A percentile compares a stretch with the other conserved stretches of the same genome.
Conservation (phyloP, 768 basidiomycete species). For the Stropharia rugosoannulata region DNA sequence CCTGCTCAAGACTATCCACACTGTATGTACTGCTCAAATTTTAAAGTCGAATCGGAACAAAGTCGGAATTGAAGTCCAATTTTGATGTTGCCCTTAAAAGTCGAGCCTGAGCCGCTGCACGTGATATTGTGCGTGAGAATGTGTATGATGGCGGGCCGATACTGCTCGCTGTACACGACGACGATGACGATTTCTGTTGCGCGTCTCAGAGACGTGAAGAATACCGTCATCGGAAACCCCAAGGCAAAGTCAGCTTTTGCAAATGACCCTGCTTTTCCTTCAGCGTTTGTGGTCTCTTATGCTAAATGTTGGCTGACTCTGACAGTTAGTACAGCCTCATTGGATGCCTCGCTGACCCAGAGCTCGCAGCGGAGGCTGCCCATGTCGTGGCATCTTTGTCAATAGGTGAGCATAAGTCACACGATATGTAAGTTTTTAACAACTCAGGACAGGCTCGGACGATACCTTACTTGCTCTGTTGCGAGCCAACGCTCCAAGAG, state of each 20-base stretch:
- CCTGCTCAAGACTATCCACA: no score
- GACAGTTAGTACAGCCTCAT: background rate
- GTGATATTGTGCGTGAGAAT: no score
- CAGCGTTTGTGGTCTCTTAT: constrained; percentile 11
- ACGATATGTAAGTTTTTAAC: no score
- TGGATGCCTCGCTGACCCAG: constrained; percentile 11
- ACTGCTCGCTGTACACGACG: background rate
- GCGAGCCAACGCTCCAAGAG: constrained; percentile 53
- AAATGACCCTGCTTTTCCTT: constrained; percentile 45
- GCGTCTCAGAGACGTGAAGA: constrained; percentile 68
- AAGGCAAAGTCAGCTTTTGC: constrained; percentile 63
- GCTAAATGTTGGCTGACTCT: constrained; percentile 27
- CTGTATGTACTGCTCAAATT: no score
- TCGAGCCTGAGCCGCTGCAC: no score
- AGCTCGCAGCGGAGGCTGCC: constrained; percentile 69
- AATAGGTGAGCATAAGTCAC: constrained; percentile 24
- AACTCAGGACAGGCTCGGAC: constrained; percentile 39
- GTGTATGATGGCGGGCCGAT: no score
- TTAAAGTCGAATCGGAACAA: no score
- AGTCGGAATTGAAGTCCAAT: no score
- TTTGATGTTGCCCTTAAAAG: no score
- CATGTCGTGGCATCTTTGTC: constrained; percentile 74
- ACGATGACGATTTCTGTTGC: constrained; percentile 25
- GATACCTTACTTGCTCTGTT: constrained; percentile 59
- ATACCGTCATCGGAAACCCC: constrained; percentile 78